phyloP scores from a whole-genome alignment of 495 filamentous ascomycete species.

The Annulohypoxylon maeteangense region DNA sequence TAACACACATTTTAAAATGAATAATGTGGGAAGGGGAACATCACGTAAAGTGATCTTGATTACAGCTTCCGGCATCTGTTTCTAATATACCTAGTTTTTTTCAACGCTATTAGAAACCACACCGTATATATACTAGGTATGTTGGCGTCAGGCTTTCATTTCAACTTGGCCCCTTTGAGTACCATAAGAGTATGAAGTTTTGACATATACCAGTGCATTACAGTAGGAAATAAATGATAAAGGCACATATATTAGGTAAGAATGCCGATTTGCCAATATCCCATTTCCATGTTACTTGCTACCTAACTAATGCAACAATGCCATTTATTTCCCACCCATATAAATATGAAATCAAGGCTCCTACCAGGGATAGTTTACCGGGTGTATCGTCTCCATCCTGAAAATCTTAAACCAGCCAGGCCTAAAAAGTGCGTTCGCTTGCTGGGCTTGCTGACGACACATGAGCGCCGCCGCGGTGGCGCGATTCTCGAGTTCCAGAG shows the following conservation, averaged over 20 bases:
- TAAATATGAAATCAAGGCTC: neutral
- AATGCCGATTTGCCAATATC: neutral
- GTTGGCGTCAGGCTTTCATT: neutral
- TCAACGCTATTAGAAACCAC: too few relatives aligned
- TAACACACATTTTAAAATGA: neutral
- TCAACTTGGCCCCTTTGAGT: neutral
- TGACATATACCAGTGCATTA: too few relatives aligned
- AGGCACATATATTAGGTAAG: too few relatives aligned
- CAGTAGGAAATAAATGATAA: neutral
- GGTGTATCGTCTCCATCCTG: neutral
- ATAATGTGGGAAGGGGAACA: neutral
- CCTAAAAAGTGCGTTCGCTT: too few relatives aligned
- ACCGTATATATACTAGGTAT: too few relatives aligned
- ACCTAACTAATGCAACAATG: too few relatives aligned
- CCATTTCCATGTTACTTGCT: neutral
- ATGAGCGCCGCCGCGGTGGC: neutral
- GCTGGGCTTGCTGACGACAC: neutral
- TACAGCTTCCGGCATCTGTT: neutral
- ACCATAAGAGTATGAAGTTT: neutral
- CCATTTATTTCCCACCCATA: too few relatives aligned
- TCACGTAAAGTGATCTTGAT: neutral
- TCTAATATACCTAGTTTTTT: neutral
- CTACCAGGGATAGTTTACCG: neutral
- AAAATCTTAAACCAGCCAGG: neutral
- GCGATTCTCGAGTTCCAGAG: neutral